Percentiles rank a stretch among this genome's conserved stretches.
Conservation (phyloP, 768 basidiomycete species). For the Infundibulicybe gibba region DNA sequence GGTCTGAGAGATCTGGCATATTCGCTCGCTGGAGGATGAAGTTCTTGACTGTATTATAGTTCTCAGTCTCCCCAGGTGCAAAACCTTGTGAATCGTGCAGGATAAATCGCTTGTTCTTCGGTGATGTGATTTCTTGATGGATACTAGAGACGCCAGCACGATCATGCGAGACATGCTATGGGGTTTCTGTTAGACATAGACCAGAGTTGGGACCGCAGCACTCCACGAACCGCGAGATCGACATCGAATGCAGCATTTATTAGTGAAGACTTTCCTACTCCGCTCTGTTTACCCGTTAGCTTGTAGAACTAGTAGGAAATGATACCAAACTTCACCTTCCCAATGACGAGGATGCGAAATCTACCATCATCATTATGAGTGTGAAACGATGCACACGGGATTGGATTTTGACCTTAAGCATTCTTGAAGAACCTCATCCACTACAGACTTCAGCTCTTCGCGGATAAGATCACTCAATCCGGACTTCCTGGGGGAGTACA, state of each 20-base stretch:
- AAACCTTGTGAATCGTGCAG: constrained; percentile 14
- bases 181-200: background rate
- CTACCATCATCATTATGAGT: too few species aligned
- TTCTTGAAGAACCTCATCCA: too few species aligned
- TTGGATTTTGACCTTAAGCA: too few species aligned
- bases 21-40: constrained; percentile 8
- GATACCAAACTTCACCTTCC: too few species aligned
- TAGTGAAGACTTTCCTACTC: constrained; percentile 9
- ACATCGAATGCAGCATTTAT: constrained; percentile 9
- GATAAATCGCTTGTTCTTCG: constrained; percentile 7
- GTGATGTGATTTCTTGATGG: constrained; percentile 7
- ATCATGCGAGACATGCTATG: constrained; percentile 5
- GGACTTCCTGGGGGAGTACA: too few species aligned
- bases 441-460: too few species aligned
- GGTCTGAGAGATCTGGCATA: constrained; percentile 1
- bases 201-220: background rate
- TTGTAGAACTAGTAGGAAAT: too few species aligned
- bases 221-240: constrained; percentile 1
- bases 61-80: constrained; percentile 7
- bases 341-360: too few species aligned
- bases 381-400: too few species aligned
- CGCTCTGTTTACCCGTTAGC: too few species aligned
- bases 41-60: constrained; percentile 4
- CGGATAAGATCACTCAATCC: too few species aligned
- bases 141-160: constrained; percentile 7